Evolutionary conservation across 192 early-diverging fungal genomes (phyloP), one percentile per base, ranked within the genome.

Genomic region (Coemansia sp.): DNA sequence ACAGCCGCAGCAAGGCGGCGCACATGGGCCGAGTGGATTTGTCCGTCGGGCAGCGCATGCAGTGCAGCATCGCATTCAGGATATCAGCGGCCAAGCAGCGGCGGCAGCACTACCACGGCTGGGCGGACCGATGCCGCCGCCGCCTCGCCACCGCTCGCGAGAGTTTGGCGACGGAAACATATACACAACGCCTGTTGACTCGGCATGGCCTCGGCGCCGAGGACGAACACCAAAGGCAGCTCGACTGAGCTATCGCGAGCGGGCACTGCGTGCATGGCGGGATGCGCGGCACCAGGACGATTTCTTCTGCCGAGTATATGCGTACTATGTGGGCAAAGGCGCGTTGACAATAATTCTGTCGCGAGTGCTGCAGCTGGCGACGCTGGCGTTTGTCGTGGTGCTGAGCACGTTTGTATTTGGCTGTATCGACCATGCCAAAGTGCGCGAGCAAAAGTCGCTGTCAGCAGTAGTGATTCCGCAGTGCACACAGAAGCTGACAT

Each of bases 271-370:
- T 78, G 83, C 88, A 52, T 95, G 96, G 94, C 85, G 86, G 38
- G 89, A 93, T 75, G 87, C 90, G 12, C 86, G 88, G 61, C 92
- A 94, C 65, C 68, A 93, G 69, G 96, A 98, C 75, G 82, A 86
- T 39, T 93, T 96, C 62, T 85, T 91, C 57, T 75, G 85, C 38
- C 68, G 75, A 56, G 88, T 96, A 18, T 98, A 99, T 65, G 61
- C 83, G 11, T 98, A 97, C 75, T 98, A 90, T 64, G 78, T 75
- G 1, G 94, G 95, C 48, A 95, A 95, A 67, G 97, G 97, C 10
- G 80, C 92, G 50, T 83, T 86, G 60, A 90, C 87, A 39, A 93
- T 98, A 16, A 65, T 98, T 18, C 72, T 99, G 14, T 80, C 86
- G 20, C 78, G 90, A 32, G 62, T 89, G 7, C 72, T 93, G 39